Evolutionary conservation across 495 filamentous ascomycete species (phyloP).

Genomic region (Hypoxylon crocopeplum): DNA sequence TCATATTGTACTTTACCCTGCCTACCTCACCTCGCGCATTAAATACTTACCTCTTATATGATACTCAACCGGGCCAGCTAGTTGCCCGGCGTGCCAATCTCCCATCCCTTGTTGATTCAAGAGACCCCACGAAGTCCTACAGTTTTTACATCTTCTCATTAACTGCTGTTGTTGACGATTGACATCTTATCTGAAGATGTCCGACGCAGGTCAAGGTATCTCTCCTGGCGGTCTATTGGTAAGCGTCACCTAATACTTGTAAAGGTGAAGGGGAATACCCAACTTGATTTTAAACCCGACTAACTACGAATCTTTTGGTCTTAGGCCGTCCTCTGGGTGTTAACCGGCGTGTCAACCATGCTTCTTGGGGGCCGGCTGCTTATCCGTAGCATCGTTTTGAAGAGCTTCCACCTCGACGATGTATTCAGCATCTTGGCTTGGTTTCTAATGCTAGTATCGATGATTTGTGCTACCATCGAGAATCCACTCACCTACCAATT

Average conservation of each 20-base stretch:
- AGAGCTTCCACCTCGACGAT: conserved; percentile 22
- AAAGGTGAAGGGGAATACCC: no score
- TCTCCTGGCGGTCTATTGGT: conserved; percentile 1
- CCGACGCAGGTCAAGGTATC: conserved; percentile 21
- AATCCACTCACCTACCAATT: conserved; percentile 13
- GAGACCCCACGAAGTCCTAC: no score
- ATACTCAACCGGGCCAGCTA: no score
- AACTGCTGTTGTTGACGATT: no score
- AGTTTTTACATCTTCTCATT: no score
- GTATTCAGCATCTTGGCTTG: conserved; percentile 12
- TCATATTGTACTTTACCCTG: no score
- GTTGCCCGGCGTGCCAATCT: no score
- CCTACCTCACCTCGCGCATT: no score
- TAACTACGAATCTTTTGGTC: neutral
- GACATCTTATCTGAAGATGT: conserved; percentile 3
- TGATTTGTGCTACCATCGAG: conserved; percentile 12
- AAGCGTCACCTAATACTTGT: neutral
- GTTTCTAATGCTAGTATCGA: neutral
- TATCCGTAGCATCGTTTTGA: conserved; percentile 11
- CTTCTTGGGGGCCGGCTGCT: conserved; percentile 6
- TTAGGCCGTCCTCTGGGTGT: conserved; percentile 12
- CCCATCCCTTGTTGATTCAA: no score
- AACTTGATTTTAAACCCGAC: no score
- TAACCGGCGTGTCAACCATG: conserved; percentile 3
- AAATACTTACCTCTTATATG: no score